Evolutionary conservation across 352 stramenopile genomes (phyloP).

Genomic region (Phytophthora brassicae): DNA sequence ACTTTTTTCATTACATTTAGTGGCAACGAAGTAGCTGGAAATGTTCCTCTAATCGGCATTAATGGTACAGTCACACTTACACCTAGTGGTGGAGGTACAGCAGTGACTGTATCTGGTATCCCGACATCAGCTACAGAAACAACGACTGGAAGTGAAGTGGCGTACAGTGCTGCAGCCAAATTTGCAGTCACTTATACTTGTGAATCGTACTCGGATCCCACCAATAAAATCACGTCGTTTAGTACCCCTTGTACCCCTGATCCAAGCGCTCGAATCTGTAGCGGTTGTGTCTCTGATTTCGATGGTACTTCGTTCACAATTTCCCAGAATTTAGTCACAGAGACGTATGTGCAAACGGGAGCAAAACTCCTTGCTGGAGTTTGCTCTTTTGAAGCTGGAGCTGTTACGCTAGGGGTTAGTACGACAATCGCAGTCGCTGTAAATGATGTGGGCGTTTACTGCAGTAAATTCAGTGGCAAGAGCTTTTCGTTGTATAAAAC

Average conservation of each 20-base stretch:
- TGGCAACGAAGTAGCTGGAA: slow-evolving; percentile 74
- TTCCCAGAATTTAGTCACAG: slow-evolving; percentile 13
- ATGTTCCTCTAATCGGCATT: slow-evolving; percentile 80
- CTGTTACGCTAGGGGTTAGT: slow-evolving; percentile 12
- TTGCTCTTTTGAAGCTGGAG: slow-evolving; percentile 58
- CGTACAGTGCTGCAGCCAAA: slow-evolving; percentile 35
- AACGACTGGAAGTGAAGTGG: slow-evolving; percentile 47
- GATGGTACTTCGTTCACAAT: slow-evolving; percentile 57
- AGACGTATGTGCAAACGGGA: not conserved
- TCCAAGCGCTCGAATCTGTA: slow-evolving; percentile 34
- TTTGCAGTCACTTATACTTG: slow-evolving; percentile 74
- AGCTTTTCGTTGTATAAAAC: slow-evolving; percentile 60
- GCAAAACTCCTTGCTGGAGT: slow-evolving; percentile 50
- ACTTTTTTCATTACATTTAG: slow-evolving; percentile 88
- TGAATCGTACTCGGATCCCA: slow-evolving; percentile 85
- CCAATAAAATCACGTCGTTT: slow-evolving; percentile 50
- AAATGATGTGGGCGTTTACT: slow-evolving; percentile 51
- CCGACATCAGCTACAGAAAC: slow-evolving; percentile 41
- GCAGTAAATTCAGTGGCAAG: slow-evolving; percentile 46
- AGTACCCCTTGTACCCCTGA: slow-evolving; percentile 54
- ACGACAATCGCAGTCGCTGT: slow-evolving; percentile 41
- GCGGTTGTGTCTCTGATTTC: slow-evolving; percentile 68
- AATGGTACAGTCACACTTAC: slow-evolving; percentile 43
- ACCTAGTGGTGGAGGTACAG: not conserved
- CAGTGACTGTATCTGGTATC: slow-evolving; percentile 22